Base-by-base conservation (phyloP, 495 filamentous ascomycete genomes). In the Sordaria brevicollis region DNA sequence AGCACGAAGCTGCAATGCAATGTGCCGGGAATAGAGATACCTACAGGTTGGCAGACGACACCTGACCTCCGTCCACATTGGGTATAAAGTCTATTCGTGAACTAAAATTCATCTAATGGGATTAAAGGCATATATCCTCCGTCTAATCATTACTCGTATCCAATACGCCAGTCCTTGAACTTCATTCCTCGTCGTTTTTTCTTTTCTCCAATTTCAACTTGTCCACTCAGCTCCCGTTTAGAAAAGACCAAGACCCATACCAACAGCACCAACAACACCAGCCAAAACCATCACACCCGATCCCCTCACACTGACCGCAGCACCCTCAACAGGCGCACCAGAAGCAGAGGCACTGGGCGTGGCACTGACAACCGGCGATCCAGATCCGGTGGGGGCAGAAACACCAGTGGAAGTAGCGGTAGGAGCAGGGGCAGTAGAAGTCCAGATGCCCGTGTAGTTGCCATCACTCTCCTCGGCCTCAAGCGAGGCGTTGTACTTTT, bases 401-500 rank as follows among this genome's bases (percentile, higher is more conserved):
- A 31, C 25, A 31, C 49, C 49, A 3, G 4, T 29, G 5, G 49
- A 57, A 29, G 49, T 57, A 0, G 49, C 25, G 11, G 49, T 25
- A 11, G 21, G 49, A 57, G 10, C 21, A 57, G 49, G 11, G 15
- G 15, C 49, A 15, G 21, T 57, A 2, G 49, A 0, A 0, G 49
- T 57, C 21, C 21, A 57, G 49, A 13, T 57, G 29, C 25, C 25
- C 19, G 41, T 10, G 9, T 25, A n/a, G 19, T n/a, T 21, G 21
- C 41, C 41, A 10, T 19, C 41, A 19, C 21, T 43, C 39, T 43
- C n/a, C n/a, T 15, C n/a, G n/a, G 41, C 41, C 19, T n/a, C 41
- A 57, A 67, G 15, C 69, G 71, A 68, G 3, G 68, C 68, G 1
- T 75, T 72, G 67, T 69, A 77, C 69, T 67, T 68, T 57, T 66